A percentile compares a stretch with the other conserved stretches of the same genome.
phyloP scores from a whole-genome alignment of 176 grass and related monocot species.

The Melocanna baccifera region DNA sequence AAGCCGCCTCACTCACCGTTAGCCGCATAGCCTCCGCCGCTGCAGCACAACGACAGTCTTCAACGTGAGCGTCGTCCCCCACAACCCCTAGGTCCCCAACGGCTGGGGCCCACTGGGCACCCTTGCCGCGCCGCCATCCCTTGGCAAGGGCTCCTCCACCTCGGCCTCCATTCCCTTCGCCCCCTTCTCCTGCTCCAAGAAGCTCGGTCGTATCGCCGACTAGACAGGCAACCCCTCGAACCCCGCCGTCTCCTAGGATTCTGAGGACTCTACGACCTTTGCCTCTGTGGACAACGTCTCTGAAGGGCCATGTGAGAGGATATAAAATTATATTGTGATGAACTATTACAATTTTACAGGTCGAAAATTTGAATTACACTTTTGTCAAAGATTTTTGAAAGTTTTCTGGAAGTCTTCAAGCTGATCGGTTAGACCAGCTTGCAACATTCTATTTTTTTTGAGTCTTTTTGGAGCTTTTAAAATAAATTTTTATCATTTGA shows the following conservation, averaged over 20 bases:
- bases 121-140: conserved; percentile 16
- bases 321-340: too few relatives aligned
- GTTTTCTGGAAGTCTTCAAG: too few relatives aligned
- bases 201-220: conserved; percentile 58
- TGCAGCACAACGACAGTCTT: conserved; percentile 45
- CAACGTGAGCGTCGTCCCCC: conserved; percentile 50
- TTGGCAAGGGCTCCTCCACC: conserved; percentile 15
- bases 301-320: too few relatives aligned
- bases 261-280: conserved; percentile 33
- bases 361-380: too few relatives aligned
- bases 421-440: too few relatives aligned
- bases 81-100: conserved; percentile 56
- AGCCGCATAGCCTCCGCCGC: background rate
- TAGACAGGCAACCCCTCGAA: conserved; percentile 45
- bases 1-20: background rate
- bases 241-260: conserved; percentile 11
- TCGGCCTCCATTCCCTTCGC: conserved; percentile 56
- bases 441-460: too few relatives aligned
- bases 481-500: too few relatives aligned
- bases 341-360: too few relatives aligned
- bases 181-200: conserved; percentile 69
- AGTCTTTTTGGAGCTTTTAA: too few relatives aligned
- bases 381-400: too few relatives aligned
- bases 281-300: conserved; percentile 22
- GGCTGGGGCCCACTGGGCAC: conserved; percentile 61